These are phyloP conservation scores for Huntiella omanensis DNA, from an alignment of 2,329 filamentous ascomycete species.

Conservation along the genomic window DNA sequence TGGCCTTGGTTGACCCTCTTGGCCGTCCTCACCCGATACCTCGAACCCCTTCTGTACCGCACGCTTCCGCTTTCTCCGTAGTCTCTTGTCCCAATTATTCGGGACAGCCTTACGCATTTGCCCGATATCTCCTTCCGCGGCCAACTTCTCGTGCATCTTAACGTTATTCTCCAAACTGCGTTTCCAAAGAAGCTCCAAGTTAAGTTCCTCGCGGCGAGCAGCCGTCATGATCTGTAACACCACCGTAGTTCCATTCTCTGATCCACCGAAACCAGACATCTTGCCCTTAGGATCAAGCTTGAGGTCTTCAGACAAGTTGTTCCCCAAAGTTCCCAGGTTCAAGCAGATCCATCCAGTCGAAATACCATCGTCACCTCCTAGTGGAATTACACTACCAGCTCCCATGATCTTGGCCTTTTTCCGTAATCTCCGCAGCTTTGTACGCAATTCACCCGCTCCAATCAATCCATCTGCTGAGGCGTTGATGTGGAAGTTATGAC, in stretches of 20 bases:
- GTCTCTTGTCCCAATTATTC: conserved; percentile 10
- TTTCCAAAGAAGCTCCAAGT: conserved; percentile 34
- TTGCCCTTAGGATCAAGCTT: conserved; percentile 30
- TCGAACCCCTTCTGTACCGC: conserved; percentile 6
- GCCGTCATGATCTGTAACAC: conserved; percentile 41
- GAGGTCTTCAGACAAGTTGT: conserved; percentile 26
- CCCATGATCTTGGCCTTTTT: conserved; percentile 68
- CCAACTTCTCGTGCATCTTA: conserved; percentile 15
- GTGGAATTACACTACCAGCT: conserved; percentile 44
- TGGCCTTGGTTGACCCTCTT: conserved; percentile 13
- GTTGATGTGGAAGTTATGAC: conserved; percentile 49
- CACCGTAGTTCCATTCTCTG: conserved; percentile 27
- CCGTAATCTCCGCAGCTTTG: conserved; percentile 62
- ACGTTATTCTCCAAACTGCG: conserved; percentile 18
- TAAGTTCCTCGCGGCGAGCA: conserved; percentile 30
- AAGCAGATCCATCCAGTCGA: conserved; percentile 94
- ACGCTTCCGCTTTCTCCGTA: conserved; percentile 9
- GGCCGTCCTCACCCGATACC: background rate
- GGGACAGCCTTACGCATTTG: conserved; percentile 11
- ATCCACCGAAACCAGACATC: conserved; percentile 57
- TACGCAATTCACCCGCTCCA: conserved; percentile 77
- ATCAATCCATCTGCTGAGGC: conserved; percentile 76
- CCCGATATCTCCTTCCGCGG: conserved; percentile 12
- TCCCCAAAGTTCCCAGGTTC: conserved; percentile 56
- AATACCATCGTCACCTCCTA: conserved; percentile 62